Percentiles rank a stretch among this genome's conserved stretches.
Evolutionary conservation across 805 yeast genomes (phyloP).

Genomic region (Kurtzmaniella cleridarum): DNA sequence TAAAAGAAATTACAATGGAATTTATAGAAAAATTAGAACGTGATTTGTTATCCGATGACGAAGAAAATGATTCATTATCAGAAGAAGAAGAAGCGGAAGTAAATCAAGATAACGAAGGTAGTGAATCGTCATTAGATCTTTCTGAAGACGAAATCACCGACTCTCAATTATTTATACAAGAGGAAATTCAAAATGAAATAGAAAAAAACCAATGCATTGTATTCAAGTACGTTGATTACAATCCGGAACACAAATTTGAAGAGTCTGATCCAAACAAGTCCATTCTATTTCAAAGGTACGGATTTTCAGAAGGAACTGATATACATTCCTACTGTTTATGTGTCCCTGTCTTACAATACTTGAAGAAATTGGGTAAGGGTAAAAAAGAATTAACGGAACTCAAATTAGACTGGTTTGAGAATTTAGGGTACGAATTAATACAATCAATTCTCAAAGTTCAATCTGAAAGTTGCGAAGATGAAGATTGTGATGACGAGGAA

Average conservation of each 20-base stretch:
- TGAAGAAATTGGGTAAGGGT: slow-evolving; percentile 17
- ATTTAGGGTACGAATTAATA: slow-evolving; percentile 36
- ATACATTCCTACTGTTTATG: slow-evolving; percentile 59
- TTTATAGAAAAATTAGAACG: slow-evolving; percentile 22
- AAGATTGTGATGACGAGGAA: slow-evolving; percentile 8
- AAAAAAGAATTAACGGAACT: slow-evolving; percentile 25
- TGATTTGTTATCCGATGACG: slow-evolving; percentile 8
- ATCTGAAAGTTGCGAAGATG: slow-evolving; percentile 11
- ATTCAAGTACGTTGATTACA: too few relatives aligned
- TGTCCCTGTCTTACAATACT: slow-evolving; percentile 35
- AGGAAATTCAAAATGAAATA: too few relatives aligned
- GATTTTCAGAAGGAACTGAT: slow-evolving; percentile 50
- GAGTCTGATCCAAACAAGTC: slow-evolving; percentile 12
- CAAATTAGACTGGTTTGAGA: slow-evolving; percentile 47
- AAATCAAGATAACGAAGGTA: slow-evolving; percentile 9
- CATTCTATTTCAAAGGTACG: slow-evolving; percentile 63
- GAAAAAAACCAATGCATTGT: too few relatives aligned
- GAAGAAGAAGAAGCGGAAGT: slow-evolving; percentile 9
- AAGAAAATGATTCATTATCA: slow-evolving; percentile 7
- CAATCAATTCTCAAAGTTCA: slow-evolving; percentile 10
- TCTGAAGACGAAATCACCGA: slow-evolving; percentile 3
- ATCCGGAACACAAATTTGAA: neutral
- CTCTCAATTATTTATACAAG: too few relatives aligned
- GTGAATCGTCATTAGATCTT: slow-evolving; percentile 4
- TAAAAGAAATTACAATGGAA: slow-evolving; percentile 17